These are phyloP conservation scores for Diaporthe capsici DNA, from an alignment of 2,329 filamentous ascomycete genomes.

Conservation along the genomic window DNA sequence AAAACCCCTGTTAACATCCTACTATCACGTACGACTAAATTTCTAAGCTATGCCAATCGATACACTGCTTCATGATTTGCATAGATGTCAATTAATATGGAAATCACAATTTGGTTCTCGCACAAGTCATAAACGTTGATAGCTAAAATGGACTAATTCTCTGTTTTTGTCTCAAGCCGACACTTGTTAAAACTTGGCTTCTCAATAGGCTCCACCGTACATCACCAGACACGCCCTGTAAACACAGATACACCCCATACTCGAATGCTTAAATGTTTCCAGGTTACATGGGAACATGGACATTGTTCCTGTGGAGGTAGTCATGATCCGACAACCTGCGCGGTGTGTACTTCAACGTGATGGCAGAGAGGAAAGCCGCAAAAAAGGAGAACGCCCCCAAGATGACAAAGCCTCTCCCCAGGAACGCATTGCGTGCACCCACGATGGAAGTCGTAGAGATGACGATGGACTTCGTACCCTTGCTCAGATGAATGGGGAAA, in stretches of 20 bases:
- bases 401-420: background rate
- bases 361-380: background rate
- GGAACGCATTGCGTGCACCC: background rate
- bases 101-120: too few species aligned
- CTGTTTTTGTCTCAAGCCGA: too few species aligned
- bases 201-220: too few species aligned
- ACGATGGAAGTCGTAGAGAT: background rate
- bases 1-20: too few species aligned
- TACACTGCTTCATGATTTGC: too few species aligned
- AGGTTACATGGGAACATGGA: background rate
- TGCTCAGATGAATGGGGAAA: slow-evolving; percentile 38
- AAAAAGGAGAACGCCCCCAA: background rate
- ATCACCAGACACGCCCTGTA: background rate
- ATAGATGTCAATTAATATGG: too few species aligned
- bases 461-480: slow-evolving; percentile 50
- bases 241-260: background rate
- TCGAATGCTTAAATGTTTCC: background rate
- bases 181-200: too few species aligned
- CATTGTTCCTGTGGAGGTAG: background rate
- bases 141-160: too few species aligned
- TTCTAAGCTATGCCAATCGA: too few species aligned
- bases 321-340: slow-evolving; percentile 1
- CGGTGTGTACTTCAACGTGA: background rate
- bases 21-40: too few species aligned
- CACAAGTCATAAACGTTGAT: too few species aligned